A percentile compares a stretch with the other conserved stretches of the same genome.
Evolutionary conservation across 129 eudicot genomes (phyloP).

Genomic region (Pseudognaphalium luteoalbum): DNA sequence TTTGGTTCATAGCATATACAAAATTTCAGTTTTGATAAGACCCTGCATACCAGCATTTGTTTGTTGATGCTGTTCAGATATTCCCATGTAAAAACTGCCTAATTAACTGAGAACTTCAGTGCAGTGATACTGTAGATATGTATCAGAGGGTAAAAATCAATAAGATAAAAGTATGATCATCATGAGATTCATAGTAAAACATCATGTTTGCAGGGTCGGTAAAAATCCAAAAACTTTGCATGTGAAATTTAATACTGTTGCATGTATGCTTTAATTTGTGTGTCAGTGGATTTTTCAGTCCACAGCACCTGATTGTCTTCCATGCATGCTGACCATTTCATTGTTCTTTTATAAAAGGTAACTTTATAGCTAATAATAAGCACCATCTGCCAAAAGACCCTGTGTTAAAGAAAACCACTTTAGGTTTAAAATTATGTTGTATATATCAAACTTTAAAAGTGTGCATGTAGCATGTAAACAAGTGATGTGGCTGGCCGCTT

Average conservation of each 20-base stretch:
- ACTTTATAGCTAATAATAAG: background rate
- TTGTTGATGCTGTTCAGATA: conserved; percentile 20
- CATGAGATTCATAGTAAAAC: conserved; percentile 36
- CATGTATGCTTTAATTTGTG: background rate
- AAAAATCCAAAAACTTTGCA: conserved; percentile 31
- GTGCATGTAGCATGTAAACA: no score
- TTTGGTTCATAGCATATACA: background rate
- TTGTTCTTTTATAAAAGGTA: background rate
- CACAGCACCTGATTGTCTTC: background rate
- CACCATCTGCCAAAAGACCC: conserved; percentile 11
- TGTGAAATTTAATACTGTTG: conserved; percentile 21
- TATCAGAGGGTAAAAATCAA: conserved; percentile 31
- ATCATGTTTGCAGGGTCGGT: conserved; percentile 27
- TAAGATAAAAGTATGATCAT: conserved; percentile 23
- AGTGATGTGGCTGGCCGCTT: background rate
- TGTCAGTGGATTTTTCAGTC: conserved; percentile 34
- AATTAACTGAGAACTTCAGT: conserved; percentile 30
- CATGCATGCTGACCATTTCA: background rate
- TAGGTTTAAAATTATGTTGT: background rate
- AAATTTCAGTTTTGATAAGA: background rate
- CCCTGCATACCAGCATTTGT: conserved; percentile 10
- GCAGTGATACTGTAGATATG: conserved; percentile 23
- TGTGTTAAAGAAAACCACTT: background rate
- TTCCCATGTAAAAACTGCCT: conserved; percentile 22
- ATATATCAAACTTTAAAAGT: no score